A percentile compares a stretch with the other conserved stretches of the same genome.
Evolutionary conservation across 768 basidiomycete genomes (phyloP).

Genomic region (Mycena haematopus): DNA sequence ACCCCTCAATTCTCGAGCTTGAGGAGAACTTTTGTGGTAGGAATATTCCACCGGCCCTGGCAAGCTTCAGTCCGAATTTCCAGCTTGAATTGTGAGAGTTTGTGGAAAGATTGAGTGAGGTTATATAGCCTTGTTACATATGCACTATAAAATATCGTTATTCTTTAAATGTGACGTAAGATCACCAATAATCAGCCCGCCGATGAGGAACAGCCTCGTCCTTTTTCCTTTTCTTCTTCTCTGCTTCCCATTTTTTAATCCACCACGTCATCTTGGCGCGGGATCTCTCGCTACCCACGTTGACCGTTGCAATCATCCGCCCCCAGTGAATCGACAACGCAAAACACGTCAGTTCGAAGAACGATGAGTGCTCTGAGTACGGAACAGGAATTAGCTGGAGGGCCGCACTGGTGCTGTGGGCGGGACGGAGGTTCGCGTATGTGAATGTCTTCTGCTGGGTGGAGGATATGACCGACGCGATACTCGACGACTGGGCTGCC

Average conservation of each 20-base stretch:
- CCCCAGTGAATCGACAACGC: conserved; percentile 86
- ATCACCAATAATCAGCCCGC: conserved; percentile 56
- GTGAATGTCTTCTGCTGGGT: conserved; percentile 75
- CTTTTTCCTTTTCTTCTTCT: conserved; percentile 64
- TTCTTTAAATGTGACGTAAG: not conserved
- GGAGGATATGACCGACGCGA: conserved; percentile 71
- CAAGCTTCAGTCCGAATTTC: too few relatives aligned
- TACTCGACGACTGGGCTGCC: conserved; percentile 63
- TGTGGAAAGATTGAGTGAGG: too few relatives aligned
- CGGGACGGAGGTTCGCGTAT: conserved; percentile 67
- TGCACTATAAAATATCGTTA: too few relatives aligned
- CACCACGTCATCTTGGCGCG: conserved; percentile 88
- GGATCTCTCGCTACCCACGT: conserved; percentile 75
- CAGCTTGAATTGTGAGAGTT: too few relatives aligned
- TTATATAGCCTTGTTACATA: too few relatives aligned
- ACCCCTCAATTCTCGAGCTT: too few relatives aligned
- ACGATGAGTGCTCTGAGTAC: conserved; percentile 96
- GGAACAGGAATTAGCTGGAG: conserved; percentile 83
- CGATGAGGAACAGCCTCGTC: conserved; percentile 47
- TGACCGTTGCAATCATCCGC: conserved; percentile 95
- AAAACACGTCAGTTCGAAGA: conserved; percentile 95
- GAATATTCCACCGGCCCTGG: too few relatives aligned
- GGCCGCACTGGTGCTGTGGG: conserved; percentile 70
- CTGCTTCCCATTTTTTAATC: conserved; percentile 89
- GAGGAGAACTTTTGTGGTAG: too few relatives aligned